Evolutionary conservation across 768 basidiomycete species (phyloP).

Genomic region (Sporobolomyces roseus): DNA sequence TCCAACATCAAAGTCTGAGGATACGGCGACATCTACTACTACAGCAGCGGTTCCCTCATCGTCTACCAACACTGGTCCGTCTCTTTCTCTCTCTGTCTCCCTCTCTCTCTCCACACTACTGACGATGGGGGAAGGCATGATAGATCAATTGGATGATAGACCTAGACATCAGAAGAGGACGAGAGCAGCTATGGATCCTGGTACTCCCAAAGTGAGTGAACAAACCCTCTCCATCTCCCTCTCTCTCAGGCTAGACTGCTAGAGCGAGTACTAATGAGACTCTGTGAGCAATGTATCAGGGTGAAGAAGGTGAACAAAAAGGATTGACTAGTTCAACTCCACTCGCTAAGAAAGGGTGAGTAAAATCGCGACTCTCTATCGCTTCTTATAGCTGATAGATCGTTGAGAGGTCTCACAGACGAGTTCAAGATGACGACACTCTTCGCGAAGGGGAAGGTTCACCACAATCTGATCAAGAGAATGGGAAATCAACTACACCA

Average conservation of each 20-base stretch:
- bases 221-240: not conserved
- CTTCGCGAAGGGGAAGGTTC: not conserved
- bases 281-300: not conserved
- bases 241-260: not conserved
- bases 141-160: not conserved
- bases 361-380: not conserved
- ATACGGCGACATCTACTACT: too few relatives aligned
- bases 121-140: not conserved
- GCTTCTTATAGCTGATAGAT: too few relatives aligned
- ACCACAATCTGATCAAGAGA: not conserved
- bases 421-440: conserved; percentile 3
- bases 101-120: not conserved
- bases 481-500: too few relatives aligned
- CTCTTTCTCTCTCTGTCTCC: not conserved
- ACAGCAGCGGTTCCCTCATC: too few relatives aligned
- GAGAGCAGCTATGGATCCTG: conserved; percentile 24
- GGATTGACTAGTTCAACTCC: conserved; percentile 23
- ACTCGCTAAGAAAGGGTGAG: conserved; percentile 33
- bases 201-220: conserved; percentile 14
- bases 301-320: conserved; percentile 23
- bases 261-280: not conserved
- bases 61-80: not conserved
- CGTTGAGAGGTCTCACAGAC: not conserved
- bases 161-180: conserved; percentile 19
- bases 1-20: not conserved